phyloP scores from a whole-genome alignment of 495 filamentous ascomycete genomes.

The Massariosphaeria phaeospora region DNA sequence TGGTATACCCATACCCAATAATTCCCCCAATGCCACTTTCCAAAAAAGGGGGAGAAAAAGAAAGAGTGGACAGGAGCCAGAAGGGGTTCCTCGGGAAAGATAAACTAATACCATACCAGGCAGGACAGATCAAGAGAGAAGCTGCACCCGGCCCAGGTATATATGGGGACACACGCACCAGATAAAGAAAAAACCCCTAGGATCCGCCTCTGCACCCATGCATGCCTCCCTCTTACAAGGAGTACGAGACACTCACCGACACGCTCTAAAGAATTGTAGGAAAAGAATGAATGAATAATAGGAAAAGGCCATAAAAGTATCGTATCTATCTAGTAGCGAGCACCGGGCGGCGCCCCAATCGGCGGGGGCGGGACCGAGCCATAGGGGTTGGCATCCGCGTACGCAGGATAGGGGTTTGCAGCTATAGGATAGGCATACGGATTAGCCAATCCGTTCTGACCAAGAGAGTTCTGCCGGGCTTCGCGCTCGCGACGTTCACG shows the following conservation, averaged over 20 bases:
- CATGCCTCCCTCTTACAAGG: not conserved
- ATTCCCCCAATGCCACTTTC: too few relatives aligned
- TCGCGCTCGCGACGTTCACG: conserved; percentile 30
- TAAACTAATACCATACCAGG: too few relatives aligned
- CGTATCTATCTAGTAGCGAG: conserved; percentile 29
- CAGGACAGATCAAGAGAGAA: too few relatives aligned
- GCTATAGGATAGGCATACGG: conserved; percentile 34
- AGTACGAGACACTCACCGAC: not conserved
- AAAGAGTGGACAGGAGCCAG: too few relatives aligned
- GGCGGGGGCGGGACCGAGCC: conserved; percentile 36
- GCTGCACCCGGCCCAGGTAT: not conserved
- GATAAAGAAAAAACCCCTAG: not conserved
- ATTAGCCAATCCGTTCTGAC: conserved; percentile 24
- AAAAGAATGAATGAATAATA: not conserved
- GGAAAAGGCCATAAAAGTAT: not conserved
- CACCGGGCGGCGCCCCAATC: conserved; percentile 31
- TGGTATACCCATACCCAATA: too few relatives aligned
- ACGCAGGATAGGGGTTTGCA: conserved; percentile 26
- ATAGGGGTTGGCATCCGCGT: conserved; percentile 38
- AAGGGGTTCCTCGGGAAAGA: too few relatives aligned
- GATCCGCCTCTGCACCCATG: not conserved
- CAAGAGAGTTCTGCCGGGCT: conserved; percentile 25
- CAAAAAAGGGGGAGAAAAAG: too few relatives aligned
- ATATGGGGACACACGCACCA: not conserved
- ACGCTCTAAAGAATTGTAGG: not conserved